phyloP scores from a whole-genome alignment of 2,329 filamentous ascomycete species.

The Botrytis pseudocinerea region DNA sequence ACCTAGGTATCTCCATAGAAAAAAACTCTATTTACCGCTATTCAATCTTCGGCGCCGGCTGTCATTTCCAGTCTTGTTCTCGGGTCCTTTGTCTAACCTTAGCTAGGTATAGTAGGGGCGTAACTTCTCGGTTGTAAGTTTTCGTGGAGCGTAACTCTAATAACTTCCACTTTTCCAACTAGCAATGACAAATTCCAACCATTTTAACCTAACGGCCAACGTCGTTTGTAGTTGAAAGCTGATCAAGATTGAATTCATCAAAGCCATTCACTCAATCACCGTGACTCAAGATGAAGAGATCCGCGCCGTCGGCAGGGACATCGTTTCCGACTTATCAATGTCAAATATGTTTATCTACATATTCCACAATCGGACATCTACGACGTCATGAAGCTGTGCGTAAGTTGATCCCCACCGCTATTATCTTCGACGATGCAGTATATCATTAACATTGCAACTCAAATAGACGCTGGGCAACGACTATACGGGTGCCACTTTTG shows the following conservation, averaged over 20 bases:
- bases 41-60: background rate
- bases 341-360: conserved; percentile 18
- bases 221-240: no score
- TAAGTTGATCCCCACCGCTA: background rate
- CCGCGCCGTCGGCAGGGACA: background rate
- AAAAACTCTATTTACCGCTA: background rate
- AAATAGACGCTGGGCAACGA: conserved; percentile 11
- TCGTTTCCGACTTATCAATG: conserved; percentile 19
- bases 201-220: background rate
- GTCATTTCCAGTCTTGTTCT: background rate
- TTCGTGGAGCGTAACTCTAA: background rate
- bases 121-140: background rate
- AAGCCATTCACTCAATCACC: no score
- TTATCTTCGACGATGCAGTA: background rate
- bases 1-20: background rate
- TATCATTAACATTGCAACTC: background rate
- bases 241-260: no score
- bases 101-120: background rate
- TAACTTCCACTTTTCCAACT: background rate
- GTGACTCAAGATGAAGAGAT: conserved; percentile 11
- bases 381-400: conserved; percentile 22
- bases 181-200: background rate
- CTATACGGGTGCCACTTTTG: conserved; percentile 15
- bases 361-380: conserved; percentile 19
- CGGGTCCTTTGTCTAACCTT: background rate